Conservation (phyloP, 768 basidiomycete genomes). For the Boletus sensibilis region DNA sequence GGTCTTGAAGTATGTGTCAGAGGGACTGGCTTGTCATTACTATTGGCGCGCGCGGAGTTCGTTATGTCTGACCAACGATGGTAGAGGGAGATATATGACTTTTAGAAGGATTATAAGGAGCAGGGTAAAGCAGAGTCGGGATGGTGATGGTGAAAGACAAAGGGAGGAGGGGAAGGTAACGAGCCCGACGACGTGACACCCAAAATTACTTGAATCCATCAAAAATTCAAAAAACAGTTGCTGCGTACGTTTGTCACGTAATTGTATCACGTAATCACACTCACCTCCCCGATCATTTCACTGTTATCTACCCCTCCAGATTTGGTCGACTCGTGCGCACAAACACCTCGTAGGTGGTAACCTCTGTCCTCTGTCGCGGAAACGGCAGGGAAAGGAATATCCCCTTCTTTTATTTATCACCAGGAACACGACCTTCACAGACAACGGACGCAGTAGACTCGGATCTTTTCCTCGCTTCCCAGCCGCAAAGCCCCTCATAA, state of each 20-base stretch:
- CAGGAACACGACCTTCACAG: not conserved
- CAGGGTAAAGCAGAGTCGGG: slow-evolving; percentile 14
- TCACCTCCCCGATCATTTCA: slow-evolving; percentile 25
- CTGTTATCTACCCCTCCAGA: slow-evolving; percentile 10
- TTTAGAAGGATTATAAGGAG: slow-evolving; percentile 16
- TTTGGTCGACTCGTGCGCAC: not conserved
- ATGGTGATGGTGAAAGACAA: slow-evolving; percentile 32
- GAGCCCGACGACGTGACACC: slow-evolving; percentile 28
- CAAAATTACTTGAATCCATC: slow-evolving; percentile 32
- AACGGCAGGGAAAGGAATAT: not conserved
- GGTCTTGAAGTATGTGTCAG: slow-evolving; percentile 15
- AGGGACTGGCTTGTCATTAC: slow-evolving; percentile 22
- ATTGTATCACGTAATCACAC: slow-evolving; percentile 25
- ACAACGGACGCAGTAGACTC: not conserved
- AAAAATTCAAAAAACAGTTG: slow-evolving; percentile 35
- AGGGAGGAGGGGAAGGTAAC: slow-evolving; percentile 22
- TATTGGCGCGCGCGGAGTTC: slow-evolving; percentile 4
- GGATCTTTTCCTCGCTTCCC: slow-evolving; percentile 9
- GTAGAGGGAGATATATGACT: slow-evolving; percentile 8
- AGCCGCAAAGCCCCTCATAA: not conserved
- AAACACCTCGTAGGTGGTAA: not conserved
- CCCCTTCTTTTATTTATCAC: too few relatives aligned
- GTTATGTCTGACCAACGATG: slow-evolving; percentile 33
- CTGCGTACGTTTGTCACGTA: slow-evolving; percentile 32
- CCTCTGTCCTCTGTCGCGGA: not conserved